phyloP scores from a whole-genome alignment of 495 filamentous ascomycete genomes.

The Xylaria castorea region DNA sequence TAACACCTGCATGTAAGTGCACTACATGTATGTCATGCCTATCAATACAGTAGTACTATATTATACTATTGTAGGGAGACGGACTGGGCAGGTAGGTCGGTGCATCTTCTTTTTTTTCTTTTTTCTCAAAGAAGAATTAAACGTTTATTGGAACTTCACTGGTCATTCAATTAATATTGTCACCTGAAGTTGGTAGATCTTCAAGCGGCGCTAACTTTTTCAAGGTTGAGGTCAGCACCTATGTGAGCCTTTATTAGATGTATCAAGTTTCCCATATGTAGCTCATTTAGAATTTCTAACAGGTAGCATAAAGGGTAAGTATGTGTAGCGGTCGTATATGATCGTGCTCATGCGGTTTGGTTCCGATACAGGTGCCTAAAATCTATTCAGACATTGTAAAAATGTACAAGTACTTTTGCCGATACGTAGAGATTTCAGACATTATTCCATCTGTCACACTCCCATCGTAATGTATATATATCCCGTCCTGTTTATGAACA shows the following conservation, averaged over 20 bases:
- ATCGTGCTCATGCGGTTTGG: neutral
- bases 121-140: neutral
- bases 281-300: neutral
- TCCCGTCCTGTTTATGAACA: neutral
- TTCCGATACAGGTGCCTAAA: neutral
- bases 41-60: too few species aligned
- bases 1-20: too few species aligned
- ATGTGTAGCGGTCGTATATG: neutral
- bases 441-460: neutral
- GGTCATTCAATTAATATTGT: neutral
- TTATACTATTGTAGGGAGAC: too few species aligned
- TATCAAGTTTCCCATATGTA: neutral
- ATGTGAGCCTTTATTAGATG: too few species aligned
- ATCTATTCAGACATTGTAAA: neutral
- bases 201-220: neutral
- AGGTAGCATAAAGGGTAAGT: neutral
- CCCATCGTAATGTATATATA: neutral
- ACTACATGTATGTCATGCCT: too few species aligned
- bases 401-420: slow-evolving; percentile 13
- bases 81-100: too few species aligned
- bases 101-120: neutral
- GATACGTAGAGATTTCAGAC: neutral
- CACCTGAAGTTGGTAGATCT: neutral
- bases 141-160: neutral
- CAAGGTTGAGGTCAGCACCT: too few species aligned